Evolutionary conservation across 306 rosid species (phyloP).

Genomic region (Malus asiatica): DNA sequence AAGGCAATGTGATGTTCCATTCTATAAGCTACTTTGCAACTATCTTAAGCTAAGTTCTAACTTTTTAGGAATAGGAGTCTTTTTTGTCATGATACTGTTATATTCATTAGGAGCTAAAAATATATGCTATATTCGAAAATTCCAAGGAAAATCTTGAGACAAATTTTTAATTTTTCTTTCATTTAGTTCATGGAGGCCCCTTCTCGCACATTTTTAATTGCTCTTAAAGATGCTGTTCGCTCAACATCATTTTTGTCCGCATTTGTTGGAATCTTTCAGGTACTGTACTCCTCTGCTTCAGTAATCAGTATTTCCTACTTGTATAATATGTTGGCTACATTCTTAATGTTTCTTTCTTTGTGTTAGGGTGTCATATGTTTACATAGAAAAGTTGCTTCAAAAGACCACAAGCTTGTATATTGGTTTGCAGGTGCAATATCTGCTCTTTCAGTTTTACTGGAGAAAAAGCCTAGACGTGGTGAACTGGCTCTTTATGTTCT

Average conservation of each 20-base stretch:
- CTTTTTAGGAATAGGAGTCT: not conserved
- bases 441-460: conserved; percentile 81
- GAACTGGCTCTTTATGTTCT: conserved; percentile 97
- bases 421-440: conserved; percentile 86
- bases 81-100: not conserved
- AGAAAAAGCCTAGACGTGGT: conserved; percentile 84
- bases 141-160: not conserved
- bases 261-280: conserved; percentile 94
- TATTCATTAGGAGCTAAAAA: not conserved
- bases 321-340: conserved; percentile 15
- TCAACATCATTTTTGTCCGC: conserved; percentile 90
- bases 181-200: conserved; percentile 78
- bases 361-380: conserved; percentile 81
- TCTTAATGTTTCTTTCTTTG: conserved; percentile 22
- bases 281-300: not conserved
- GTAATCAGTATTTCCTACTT: not conserved
- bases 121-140: no score
- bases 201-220: conserved; percentile 69
- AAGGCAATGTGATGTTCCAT: not conserved
- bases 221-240: conserved; percentile 70
- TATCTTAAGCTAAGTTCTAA: not conserved
- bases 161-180: conserved; percentile 7
- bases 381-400: conserved; percentile 74
- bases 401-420: conserved; percentile 86
- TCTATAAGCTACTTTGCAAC: not conserved